These are phyloP conservation scores for Bretschneidera sinensis DNA, from an alignment of 345 rosid genomes.

Conservation along the genomic window DNA sequence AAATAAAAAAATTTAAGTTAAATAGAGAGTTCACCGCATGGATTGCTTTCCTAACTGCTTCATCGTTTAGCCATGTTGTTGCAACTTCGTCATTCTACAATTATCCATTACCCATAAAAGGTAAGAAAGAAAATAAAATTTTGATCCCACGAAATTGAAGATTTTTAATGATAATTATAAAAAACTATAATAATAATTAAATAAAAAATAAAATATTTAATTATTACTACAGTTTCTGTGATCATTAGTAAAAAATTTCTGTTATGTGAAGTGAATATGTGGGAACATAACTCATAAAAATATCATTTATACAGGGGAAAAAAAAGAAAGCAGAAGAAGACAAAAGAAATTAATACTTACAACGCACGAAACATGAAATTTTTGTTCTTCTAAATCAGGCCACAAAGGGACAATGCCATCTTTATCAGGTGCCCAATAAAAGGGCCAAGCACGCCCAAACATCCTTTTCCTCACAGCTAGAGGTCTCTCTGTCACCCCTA, in stretches of 20 bases:
- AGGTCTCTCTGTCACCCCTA: conserved; percentile 31
- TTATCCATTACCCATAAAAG: no score
- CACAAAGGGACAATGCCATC: conserved; percentile 32
- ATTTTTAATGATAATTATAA: no score
- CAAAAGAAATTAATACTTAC: conserved; percentile 29
- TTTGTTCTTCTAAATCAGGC: conserved; percentile 17
- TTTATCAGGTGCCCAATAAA: conserved; percentile 11
- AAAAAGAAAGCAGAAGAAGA: no score
- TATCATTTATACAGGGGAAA: not conserved
- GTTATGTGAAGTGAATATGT: no score
- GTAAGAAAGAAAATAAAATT: no score
- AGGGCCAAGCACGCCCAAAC: conserved; percentile 51
- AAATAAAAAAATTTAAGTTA: no score
- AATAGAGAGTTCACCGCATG: conserved; percentile 49
- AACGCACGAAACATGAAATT: conserved; percentile 20
- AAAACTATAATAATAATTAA: no score
- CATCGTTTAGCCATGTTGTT: conserved; percentile 39
- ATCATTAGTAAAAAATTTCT: no score
- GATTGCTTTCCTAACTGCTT: conserved; percentile 39
- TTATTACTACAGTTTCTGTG: no score
- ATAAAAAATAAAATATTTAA: no score
- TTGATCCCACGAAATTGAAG: no score
- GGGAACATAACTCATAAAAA: not conserved
- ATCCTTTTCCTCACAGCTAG: conserved; percentile 36
- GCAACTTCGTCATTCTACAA: conserved; percentile 45